A percentile compares a stretch with the other conserved stretches of the same genome.
Evolutionary conservation across 352 stramenopile species (phyloP).

Genomic region (Phytophthora sp.): DNA sequence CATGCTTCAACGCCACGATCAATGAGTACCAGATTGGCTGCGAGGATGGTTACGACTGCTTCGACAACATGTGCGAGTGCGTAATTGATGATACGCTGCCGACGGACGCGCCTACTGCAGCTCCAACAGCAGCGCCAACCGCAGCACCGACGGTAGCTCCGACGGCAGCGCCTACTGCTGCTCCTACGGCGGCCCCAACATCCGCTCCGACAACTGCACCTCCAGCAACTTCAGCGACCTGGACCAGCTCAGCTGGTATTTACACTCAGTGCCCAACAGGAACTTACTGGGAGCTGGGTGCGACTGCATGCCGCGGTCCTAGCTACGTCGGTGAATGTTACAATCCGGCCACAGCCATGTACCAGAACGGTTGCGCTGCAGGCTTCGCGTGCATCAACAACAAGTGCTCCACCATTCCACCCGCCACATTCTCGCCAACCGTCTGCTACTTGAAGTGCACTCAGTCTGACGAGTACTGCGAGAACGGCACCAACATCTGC

Average conservation of each 20-base stretch:
- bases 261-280: slow-evolving; percentile 23
- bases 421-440: slow-evolving; percentile 16
- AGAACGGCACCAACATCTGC: slow-evolving; percentile 29
- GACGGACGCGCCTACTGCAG: neutral
- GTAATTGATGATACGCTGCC: slow-evolving; percentile 25
- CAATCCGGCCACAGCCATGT: slow-evolving; percentile 35
- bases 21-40: slow-evolving; percentile 28
- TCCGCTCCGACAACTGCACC: neutral
- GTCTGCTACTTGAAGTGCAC: slow-evolving; percentile 35
- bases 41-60: slow-evolving; percentile 31
- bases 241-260: neutral
- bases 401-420: slow-evolving; percentile 35
- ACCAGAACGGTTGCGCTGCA: slow-evolving; percentile 30
- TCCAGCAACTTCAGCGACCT: neutral
- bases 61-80: slow-evolving; percentile 32
- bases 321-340: slow-evolving; percentile 28
- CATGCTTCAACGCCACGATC: slow-evolving; percentile 32
- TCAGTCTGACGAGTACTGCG: slow-evolving; percentile 35
- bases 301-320: slow-evolving; percentile 27
- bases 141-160: neutral
- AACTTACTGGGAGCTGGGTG: slow-evolving; percentile 30
- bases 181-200: neutral
- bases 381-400: slow-evolving; percentile 39
- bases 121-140: neutral
- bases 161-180: neutral